Percentiles rank a stretch among this genome's conserved stretches.
phyloP scores from a whole-genome alignment of 768 basidiomycete species.

The Grammothele lineata region DNA sequence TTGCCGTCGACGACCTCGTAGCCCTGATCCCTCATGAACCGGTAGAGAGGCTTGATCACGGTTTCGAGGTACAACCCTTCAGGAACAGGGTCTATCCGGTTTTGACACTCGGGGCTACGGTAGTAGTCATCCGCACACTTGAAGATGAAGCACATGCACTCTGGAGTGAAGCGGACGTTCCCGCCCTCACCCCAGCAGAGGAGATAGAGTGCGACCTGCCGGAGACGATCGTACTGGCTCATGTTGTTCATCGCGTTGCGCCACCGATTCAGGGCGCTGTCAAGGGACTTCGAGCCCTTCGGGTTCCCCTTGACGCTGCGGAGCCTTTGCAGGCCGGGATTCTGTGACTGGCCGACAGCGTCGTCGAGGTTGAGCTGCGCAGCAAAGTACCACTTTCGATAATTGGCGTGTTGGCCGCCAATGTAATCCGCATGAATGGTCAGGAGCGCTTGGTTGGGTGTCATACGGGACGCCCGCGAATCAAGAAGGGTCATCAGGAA shows the following conservation, averaged over 20 bases:
- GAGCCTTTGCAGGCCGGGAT: slow-evolving; percentile 87
- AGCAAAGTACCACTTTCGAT: slow-evolving; percentile 99
- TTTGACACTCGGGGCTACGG: slow-evolving; percentile 96
- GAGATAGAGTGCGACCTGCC: slow-evolving; percentile 93
- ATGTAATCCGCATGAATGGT: slow-evolving; percentile 99
- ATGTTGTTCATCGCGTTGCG: slow-evolving; percentile 98
- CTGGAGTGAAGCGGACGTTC: slow-evolving; percentile 95
- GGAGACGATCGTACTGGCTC: slow-evolving; percentile 96
- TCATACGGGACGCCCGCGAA: slow-evolving; percentile 97
- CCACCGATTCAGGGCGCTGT: slow-evolving; percentile 93
- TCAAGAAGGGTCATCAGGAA: slow-evolving; percentile 98
- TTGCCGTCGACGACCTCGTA: slow-evolving; percentile 95
- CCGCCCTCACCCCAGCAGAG: slow-evolving; percentile 99
- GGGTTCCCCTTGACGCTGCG: slow-evolving; percentile 72
- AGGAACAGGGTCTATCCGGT: slow-evolving; percentile 84
- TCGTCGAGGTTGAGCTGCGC: slow-evolving; percentile 99
- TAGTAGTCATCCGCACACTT: slow-evolving; percentile 99
- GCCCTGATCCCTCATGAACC: slow-evolving; percentile 94
- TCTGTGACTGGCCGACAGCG: slow-evolving; percentile 92
- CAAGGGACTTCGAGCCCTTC: slow-evolving; percentile 75
- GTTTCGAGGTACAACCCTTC: slow-evolving; percentile 91
- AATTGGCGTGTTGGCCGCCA: slow-evolving; percentile 97
- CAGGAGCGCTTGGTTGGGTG: slow-evolving; percentile 90
- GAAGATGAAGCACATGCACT: slow-evolving; percentile 98
- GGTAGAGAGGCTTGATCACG: slow-evolving; percentile 92